Evolutionary conservation across 768 basidiomycete species (phyloP).

Genomic region (Termitomyces sp.): DNA sequence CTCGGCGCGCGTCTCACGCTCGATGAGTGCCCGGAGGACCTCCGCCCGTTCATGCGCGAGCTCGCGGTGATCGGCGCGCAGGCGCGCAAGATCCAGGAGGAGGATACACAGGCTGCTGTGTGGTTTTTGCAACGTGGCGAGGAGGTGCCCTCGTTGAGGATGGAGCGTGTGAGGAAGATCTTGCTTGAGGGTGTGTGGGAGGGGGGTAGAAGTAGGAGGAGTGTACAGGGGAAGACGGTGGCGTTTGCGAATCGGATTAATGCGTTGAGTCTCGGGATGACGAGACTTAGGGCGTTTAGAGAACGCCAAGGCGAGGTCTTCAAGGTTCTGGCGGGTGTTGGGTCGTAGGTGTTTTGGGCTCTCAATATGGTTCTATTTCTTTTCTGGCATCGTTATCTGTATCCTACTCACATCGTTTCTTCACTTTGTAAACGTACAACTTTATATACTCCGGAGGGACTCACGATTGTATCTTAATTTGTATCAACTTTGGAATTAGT

Average conservation of each 20-base stretch:
- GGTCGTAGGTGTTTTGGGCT: slow-evolving; percentile 5
- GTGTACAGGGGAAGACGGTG: slow-evolving; percentile 60
- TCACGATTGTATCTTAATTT: too few relatives aligned
- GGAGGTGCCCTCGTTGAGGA: slow-evolving; percentile 31
- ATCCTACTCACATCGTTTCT: too few relatives aligned
- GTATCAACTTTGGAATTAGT: not conserved
- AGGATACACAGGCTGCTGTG: slow-evolving; percentile 53
- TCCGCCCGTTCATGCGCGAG: slow-evolving; percentile 70
- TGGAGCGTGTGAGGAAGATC: slow-evolving; percentile 56
- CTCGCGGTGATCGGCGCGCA: slow-evolving; percentile 48
- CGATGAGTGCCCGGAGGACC: slow-evolving; percentile 51
- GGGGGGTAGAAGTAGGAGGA: slow-evolving; percentile 30
- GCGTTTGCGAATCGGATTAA: slow-evolving; percentile 77
- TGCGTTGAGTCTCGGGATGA: slow-evolving; percentile 66
- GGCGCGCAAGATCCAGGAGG: slow-evolving; percentile 42
- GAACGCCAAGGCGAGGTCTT: slow-evolving; percentile 71
- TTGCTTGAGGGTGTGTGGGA: slow-evolving; percentile 52
- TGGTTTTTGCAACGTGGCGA: slow-evolving; percentile 27
- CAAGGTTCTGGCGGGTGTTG: slow-evolving; percentile 52
- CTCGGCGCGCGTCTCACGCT: slow-evolving; percentile 53
- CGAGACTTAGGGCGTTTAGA: slow-evolving; percentile 62
- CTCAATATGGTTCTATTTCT: not conserved
- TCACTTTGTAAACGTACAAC: too few relatives aligned
- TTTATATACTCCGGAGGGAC: too few relatives aligned
- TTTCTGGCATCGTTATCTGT: not conserved